phyloP scores from a whole-genome alignment of 116 monocot genomes.

The Phalaenopsis hybrid region DNA sequence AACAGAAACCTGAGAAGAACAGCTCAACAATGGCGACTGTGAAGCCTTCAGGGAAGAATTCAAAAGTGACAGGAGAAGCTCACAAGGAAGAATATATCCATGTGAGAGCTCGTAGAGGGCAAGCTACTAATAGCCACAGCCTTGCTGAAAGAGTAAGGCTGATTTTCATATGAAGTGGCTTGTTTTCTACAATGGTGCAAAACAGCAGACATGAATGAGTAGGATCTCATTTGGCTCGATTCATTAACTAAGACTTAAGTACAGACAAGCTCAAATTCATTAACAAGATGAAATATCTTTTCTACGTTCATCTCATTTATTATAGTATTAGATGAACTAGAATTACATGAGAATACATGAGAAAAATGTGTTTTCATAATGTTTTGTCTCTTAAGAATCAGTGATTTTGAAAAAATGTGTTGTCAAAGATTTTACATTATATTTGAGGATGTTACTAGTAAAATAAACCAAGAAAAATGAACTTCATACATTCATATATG shows the following conservation, averaged over 20 bases:
- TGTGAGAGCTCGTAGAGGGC: slow-evolving; percentile 83
- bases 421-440: neutral
- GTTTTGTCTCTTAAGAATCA: too few relatives aligned
- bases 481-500: neutral
- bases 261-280: neutral
- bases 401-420: too few relatives aligned
- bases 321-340: too few relatives aligned
- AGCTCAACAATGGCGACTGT: slow-evolving; percentile 10
- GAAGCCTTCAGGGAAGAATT: slow-evolving; percentile 38
- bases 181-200: too few relatives aligned
- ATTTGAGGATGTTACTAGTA: neutral
- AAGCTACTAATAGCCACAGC: slow-evolving; percentile 93
- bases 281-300: neutral
- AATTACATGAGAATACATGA: too few relatives aligned
- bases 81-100: slow-evolving; percentile 77
- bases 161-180: neutral
- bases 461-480: neutral
- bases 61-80: slow-evolving; percentile 25
- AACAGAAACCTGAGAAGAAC: slow-evolving; percentile 34
- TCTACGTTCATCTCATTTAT: neutral
- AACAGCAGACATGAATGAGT: neutral
- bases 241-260: neutral
- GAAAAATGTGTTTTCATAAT: too few relatives aligned
- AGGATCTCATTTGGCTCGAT: neutral
- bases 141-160: slow-evolving; percentile 78